Percentiles rank a stretch among this genome's conserved stretches.
Conservation (phyloP, 2,329 filamentous ascomycete species). For the Exutisphaerella laricina region DNA sequence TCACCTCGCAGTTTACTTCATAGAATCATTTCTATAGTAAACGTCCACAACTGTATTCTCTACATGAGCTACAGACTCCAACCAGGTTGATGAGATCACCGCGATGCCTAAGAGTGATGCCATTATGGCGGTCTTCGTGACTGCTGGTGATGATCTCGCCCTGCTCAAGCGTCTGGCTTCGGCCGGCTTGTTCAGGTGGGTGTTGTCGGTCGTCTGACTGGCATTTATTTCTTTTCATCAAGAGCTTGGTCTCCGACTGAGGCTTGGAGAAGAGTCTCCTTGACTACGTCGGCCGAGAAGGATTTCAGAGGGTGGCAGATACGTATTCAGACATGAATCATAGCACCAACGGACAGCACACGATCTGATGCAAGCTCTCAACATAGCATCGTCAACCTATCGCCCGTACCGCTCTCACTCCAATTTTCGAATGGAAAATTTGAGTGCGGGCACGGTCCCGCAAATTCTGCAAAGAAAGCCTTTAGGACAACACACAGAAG, state of each 20-base stretch:
- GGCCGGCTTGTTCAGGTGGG: constrained; percentile 30
- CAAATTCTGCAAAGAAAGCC: too few relatives aligned
- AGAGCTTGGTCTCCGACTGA: constrained; percentile 23
- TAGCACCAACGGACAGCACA: too few relatives aligned
- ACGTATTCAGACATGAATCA: too few relatives aligned
- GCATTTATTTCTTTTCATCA: constrained; percentile 29
- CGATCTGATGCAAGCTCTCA: too few relatives aligned
- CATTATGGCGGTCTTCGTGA: constrained; percentile 20
- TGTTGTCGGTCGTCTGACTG: constrained; percentile 33
- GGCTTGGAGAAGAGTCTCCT: constrained; percentile 21
- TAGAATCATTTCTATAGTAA: constrained; percentile 99
- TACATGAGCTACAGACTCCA: constrained; percentile 65
- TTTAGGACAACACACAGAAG: too few relatives aligned
- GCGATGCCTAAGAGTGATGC: constrained; percentile 34
- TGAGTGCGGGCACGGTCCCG: too few relatives aligned
- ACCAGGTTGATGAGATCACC: constrained; percentile 34
- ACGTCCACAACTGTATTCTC: constrained; percentile 87
- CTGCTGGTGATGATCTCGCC: constrained; percentile 34
- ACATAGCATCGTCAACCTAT: too few relatives aligned
- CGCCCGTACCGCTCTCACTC: too few relatives aligned
- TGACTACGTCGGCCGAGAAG: too few relatives aligned
- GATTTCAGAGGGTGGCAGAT: too few relatives aligned
- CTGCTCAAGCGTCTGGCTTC: constrained; percentile 30
- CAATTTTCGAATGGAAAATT: too few relatives aligned
- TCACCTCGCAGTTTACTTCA: constrained; percentile 22